Conservation (phyloP, 176 grass and related monocot species). For the Tillandsia leiboldiana region DNA sequence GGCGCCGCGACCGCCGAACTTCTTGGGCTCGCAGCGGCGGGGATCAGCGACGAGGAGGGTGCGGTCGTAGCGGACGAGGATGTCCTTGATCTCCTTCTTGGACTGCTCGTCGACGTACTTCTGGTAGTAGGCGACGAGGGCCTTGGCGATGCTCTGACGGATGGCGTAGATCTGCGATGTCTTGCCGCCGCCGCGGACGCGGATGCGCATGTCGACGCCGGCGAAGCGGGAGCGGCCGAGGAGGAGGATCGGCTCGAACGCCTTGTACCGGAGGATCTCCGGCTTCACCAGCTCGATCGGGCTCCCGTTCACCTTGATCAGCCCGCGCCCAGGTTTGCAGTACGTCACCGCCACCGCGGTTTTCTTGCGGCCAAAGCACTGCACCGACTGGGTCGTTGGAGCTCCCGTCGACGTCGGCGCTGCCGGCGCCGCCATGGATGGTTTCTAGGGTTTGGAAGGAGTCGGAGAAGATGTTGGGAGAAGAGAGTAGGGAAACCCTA, state of each 20-base stretch:
- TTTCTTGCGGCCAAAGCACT: slow-evolving; percentile 89
- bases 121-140: slow-evolving; percentile 63
- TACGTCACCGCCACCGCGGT: slow-evolving; percentile 70
- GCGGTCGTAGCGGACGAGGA: slow-evolving; percentile 62
- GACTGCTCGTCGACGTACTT: slow-evolving; percentile 77
- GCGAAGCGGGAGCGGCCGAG: slow-evolving; percentile 49
- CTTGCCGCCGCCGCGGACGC: slow-evolving; percentile 62
- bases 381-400: slow-evolving; percentile 32
- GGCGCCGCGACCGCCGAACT: slow-evolving; percentile 72
- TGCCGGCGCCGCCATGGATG: background rate
- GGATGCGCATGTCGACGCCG: slow-evolving; percentile 82
- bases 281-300: slow-evolving; percentile 75
- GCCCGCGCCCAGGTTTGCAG: slow-evolving; percentile 63
- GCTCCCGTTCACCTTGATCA: slow-evolving; percentile 75
- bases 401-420: slow-evolving; percentile 16
- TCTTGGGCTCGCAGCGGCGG: slow-evolving; percentile 76
- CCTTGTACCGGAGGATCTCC: slow-evolving; percentile 72
- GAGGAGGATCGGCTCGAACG: slow-evolving; percentile 65
- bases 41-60: slow-evolving; percentile 86
- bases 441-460: no score
- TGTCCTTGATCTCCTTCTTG: slow-evolving; percentile 85
- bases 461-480: no score
- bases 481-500: no score
- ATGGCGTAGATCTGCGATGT: slow-evolving; percentile 84
- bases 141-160: slow-evolving; percentile 74